Evolutionary conservation across 805 yeast species (phyloP).

Genomic region (Komagataella phaffii): DNA sequence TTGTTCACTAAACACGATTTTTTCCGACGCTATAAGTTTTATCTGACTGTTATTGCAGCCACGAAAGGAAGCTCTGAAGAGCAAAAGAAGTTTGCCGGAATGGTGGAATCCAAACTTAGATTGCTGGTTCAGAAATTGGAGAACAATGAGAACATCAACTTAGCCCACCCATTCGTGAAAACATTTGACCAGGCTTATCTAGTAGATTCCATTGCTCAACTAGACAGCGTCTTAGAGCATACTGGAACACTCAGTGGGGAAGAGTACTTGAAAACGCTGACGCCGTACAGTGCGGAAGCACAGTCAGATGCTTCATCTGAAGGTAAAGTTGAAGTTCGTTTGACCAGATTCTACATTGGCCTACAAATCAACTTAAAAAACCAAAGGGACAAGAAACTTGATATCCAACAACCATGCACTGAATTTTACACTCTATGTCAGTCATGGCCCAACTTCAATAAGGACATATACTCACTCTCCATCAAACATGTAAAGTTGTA

Average conservation of each 20-base stretch:
- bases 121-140: conserved; percentile 77
- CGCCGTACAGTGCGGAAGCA: conserved; percentile 4
- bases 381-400: conserved; percentile 47
- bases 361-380: conserved; percentile 41
- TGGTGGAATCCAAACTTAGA: conserved; percentile 82
- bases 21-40: conserved; percentile 75
- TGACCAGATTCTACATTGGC: conserved; percentile 76
- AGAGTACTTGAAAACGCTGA: conserved; percentile 8
- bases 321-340: conserved; percentile 26
- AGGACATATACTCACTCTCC: conserved; percentile 41
- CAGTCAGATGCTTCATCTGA: background rate
- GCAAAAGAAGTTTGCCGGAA: conserved; percentile 83
- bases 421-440: conserved; percentile 79
- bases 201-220: conserved; percentile 27
- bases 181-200: conserved; percentile 44
- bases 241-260: conserved; percentile 54
- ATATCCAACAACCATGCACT: conserved; percentile 79
- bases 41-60: conserved; percentile 68
- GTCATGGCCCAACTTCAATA: conserved; percentile 55
- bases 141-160: conserved; percentile 51
- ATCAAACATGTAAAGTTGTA: conserved; percentile 64
- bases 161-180: conserved; percentile 88
- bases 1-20: conserved; percentile 71
- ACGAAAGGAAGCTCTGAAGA: conserved; percentile 67
- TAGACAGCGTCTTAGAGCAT: conserved; percentile 12